Evolutionary conservation across 768 basidiomycete genomes (phyloP).

Genomic region (Collybia sordida): DNA sequence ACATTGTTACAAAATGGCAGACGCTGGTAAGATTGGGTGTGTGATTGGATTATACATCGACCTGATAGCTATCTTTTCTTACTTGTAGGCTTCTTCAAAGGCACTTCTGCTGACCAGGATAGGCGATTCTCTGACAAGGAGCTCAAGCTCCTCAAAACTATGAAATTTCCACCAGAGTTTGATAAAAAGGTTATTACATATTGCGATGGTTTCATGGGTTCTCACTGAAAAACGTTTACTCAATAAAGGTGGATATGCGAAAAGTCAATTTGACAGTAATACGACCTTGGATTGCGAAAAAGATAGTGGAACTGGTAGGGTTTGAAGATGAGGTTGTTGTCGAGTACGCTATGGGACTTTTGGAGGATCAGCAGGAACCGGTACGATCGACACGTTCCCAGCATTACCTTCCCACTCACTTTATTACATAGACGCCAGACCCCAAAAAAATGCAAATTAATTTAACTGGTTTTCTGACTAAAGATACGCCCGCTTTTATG

Average conservation of each 20-base stretch:
- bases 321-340: constrained; percentile 97
- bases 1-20: constrained; percentile 43
- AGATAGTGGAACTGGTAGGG: constrained; percentile 85
- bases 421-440: constrained; percentile 67
- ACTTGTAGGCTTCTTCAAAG: constrained; percentile 79
- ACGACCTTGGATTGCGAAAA: constrained; percentile 93
- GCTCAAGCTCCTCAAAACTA: constrained; percentile 78
- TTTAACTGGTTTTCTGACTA: constrained; percentile 89
- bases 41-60: constrained; percentile 22
- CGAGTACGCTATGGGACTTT: constrained; percentile 92
- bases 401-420: not conserved
- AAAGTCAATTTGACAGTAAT: constrained; percentile 94
- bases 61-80: constrained; percentile 22
- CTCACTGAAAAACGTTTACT: not conserved
- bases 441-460: constrained; percentile 96
- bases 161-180: constrained; percentile 91
- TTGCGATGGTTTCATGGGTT: not conserved
- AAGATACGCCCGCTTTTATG: constrained; percentile 88
- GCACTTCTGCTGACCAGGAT: constrained; percentile 88
- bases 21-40: constrained; percentile 46
- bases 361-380: constrained; percentile 85
- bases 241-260: constrained; percentile 85
- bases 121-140: constrained; percentile 96
- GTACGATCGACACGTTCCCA: constrained; percentile 41
- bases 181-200: constrained; percentile 67